Conservation (phyloP, 1,284 basidiomycete genomes). For the Hemileia vastatrix region DNA sequence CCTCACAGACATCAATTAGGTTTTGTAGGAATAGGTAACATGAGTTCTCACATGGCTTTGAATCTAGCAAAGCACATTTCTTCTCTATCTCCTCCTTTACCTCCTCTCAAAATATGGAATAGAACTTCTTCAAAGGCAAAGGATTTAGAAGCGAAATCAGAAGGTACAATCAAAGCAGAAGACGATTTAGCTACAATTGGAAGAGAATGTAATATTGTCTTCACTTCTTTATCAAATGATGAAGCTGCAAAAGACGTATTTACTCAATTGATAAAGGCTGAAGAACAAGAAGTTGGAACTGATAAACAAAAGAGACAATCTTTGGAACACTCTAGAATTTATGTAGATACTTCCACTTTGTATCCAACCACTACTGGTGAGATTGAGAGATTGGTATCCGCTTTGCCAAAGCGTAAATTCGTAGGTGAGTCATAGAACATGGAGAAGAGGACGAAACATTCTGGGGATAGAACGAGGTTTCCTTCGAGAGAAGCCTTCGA, state of each 20-base stretch:
- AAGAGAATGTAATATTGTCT: slow-evolving; percentile 62
- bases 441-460: too few species aligned
- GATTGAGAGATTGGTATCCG: slow-evolving; percentile 60
- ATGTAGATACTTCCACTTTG: slow-evolving; percentile 41
- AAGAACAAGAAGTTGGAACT: slow-evolving; percentile 25
- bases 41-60: slow-evolving; percentile 63
- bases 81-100: slow-evolving; percentile 25
- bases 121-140: slow-evolving; percentile 56
- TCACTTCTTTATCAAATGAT: slow-evolving; percentile 67
- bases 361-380: slow-evolving; percentile 65
- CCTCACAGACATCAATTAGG: too few species aligned
- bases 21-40: too few species aligned
- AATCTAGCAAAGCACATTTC: slow-evolving; percentile 58
- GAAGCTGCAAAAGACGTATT: slow-evolving; percentile 63
- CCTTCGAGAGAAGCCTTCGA: too few species aligned
- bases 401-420: slow-evolving; percentile 57
- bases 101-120: slow-evolving; percentile 53
- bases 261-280: slow-evolving; percentile 54
- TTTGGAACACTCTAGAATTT: slow-evolving; percentile 24
- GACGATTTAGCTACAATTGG: slow-evolving; percentile 54
- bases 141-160: slow-evolving; percentile 52
- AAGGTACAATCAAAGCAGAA: slow-evolving; percentile 52
- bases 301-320: neutral
- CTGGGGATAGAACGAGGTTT: too few species aligned
- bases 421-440: too few species aligned